Evolutionary conservation across 768 basidiomycete species (phyloP), one percentile per base, ranked within the genome.

Genomic region (Tremella mesenterica): DNA sequence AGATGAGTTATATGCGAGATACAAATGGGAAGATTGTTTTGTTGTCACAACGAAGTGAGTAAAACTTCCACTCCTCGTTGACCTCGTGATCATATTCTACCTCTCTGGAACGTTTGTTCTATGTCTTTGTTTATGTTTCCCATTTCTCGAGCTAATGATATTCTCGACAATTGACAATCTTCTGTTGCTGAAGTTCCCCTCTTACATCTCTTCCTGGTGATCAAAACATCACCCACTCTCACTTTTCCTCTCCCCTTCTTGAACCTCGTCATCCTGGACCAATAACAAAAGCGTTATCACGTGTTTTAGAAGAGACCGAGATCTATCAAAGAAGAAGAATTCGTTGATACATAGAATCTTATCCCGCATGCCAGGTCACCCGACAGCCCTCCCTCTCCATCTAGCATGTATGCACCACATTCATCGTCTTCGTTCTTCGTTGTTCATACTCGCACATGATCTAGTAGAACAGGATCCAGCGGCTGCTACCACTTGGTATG

Each of bases 381-480:
- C 83, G 27, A 81, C 85, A 6, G 88, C 93, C 1, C 84, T 97
- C 76, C 90, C 92, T 0, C 71, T 97, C 54, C 93, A 99, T 68
- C 84, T 99, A 29, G 91, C 93, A 3, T 96, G 93, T 80, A 93
- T 97, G 88, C 87, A 92, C 69, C 93, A 99, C 73, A 78, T 97
- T 18, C 81, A 84, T 23, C 85, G 93, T 70, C 76, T 96, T 10
- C 87, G 92, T 63, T 91, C 92, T 2, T 85, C 85, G 62, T 81
- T 99, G 5, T 99, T 96, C 76, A 85, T 99, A 58, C 80, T 97
- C 33, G 95, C 95, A 0, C 95, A 97, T 65, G 88, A 95, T 67
- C 81, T 99, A 70, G 91, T 96, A 16, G 88, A 96, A 50, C 82
- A 82, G 44, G 92, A 96, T 68, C 92, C 95, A 0, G 88, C 91